These are phyloP conservation scores for Saprolegnia parasitica DNA, from an alignment of 352 stramenopile species.

Conservation along the genomic window DNA sequence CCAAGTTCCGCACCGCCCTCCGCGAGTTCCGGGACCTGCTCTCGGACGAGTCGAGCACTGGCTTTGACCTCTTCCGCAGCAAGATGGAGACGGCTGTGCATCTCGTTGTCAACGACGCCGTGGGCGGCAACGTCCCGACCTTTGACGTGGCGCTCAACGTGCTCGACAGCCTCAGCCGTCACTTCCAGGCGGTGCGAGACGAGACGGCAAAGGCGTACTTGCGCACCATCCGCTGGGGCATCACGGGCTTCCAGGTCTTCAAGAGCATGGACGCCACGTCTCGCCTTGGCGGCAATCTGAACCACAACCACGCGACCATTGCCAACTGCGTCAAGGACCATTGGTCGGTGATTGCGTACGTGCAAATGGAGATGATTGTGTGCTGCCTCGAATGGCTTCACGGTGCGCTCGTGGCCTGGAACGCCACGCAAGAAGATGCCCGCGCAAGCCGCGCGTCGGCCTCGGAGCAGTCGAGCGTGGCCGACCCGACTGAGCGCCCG, in stretches of 20 bases:
- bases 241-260: not conserved
- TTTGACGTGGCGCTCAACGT: not conserved
- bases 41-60: not conserved
- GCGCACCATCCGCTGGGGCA: not conserved
- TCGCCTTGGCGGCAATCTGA: too few species aligned
- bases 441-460: too few species aligned
- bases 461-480: too few species aligned
- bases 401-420: not conserved
- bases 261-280: not conserved
- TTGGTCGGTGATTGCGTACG: not conserved
- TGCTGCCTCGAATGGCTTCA: not conserved
- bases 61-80: not conserved
- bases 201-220: not conserved
- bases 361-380: not conserved
- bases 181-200: not conserved
- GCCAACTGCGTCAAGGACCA: not conserved
- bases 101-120: not conserved
- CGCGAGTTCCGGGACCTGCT: not conserved
- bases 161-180: not conserved
- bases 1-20: not conserved
- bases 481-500: too few species aligned
- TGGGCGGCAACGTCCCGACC: not conserved
- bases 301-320: not conserved
- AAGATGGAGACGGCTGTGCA: not conserved
- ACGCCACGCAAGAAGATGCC: too few species aligned